Percentiles rank a stretch among this genome's conserved stretches.
These are phyloP conservation scores for Rhypophila decipiens DNA, from an alignment of 495 filamentous ascomycete species.

Conservation along the genomic window DNA sequence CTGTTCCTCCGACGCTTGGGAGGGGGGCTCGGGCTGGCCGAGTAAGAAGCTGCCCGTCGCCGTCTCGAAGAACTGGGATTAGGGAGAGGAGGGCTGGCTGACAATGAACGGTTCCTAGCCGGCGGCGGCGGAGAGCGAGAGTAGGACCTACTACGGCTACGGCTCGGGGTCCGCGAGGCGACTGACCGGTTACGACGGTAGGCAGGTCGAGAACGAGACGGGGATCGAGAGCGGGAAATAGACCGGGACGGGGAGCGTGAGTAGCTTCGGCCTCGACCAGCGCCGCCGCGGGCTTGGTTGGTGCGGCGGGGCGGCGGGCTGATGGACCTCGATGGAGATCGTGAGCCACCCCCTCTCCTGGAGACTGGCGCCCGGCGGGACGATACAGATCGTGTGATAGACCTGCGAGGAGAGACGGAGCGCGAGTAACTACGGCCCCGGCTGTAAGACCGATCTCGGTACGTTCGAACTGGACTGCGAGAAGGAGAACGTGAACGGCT, in stretches of 20 bases:
- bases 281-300: conserved; percentile 7
- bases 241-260: conserved; percentile 18
- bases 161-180: conserved; percentile 12
- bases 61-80: conserved; percentile 9
- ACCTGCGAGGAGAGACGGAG: conserved; percentile 28
- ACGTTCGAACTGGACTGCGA: too few species aligned
- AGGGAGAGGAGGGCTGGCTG: neutral
- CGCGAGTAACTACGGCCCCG: conserved; percentile 30
- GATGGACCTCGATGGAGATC: conserved; percentile 16
- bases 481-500: too few species aligned
- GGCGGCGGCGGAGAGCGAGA: conserved; percentile 11
- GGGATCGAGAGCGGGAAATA: conserved; percentile 7
- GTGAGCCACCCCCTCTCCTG: conserved; percentile 9
- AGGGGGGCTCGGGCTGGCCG: conserved; percentile 7
- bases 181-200: neutral
- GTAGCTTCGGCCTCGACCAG: conserved; percentile 17
- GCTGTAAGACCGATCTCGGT: conserved; percentile 19
- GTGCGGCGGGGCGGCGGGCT: conserved; percentile 21
- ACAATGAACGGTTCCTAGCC: too few species aligned
- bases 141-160: conserved; percentile 10
- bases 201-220: neutral
- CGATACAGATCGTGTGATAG: conserved; percentile 23
- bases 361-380: conserved; percentile 22
- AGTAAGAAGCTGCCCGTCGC: conserved; percentile 12
- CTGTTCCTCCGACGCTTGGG: conserved; percentile 4